Evolutionary conservation across 2,329 filamentous ascomycete species (phyloP).

Genomic region (Sphaceloma murrayae): DNA sequence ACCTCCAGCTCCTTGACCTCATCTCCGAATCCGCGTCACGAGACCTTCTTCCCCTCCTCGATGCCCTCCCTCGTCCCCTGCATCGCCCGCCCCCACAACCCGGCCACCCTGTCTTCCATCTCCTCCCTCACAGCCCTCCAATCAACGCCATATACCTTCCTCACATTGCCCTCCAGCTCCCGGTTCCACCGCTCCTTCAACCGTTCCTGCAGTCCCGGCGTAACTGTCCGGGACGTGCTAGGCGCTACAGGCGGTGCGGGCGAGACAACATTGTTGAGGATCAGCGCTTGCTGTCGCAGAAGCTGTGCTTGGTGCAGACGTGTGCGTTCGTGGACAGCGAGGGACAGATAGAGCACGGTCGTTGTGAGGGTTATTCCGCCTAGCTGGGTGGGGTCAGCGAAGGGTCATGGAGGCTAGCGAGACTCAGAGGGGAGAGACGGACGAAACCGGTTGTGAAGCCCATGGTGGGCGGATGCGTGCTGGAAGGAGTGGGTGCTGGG

Average conservation of each 20-base stretch:
- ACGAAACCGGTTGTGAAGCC: conserved; percentile 46
- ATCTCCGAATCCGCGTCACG: background rate
- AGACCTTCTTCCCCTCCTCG: background rate
- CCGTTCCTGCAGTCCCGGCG: conserved; percentile 36
- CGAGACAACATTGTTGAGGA: conserved; percentile 37
- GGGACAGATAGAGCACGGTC: conserved; percentile 33
- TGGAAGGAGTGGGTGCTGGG: background rate
- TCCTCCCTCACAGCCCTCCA: conserved; percentile 35
- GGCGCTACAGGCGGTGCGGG: conserved; percentile 34
- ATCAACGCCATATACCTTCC: conserved; percentile 36
- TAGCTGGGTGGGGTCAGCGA: conserved; percentile 29
- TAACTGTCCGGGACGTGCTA: conserved; percentile 31
- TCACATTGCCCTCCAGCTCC: conserved; percentile 36
- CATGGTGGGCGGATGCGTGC: conserved; percentile 28
- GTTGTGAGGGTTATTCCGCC: conserved; percentile 44
- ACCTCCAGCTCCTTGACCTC: too few relatives aligned
- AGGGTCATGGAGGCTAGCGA: background rate
- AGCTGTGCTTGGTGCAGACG: conserved; percentile 37
- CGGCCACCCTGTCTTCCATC: conserved; percentile 32
- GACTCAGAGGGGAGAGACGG: conserved; percentile 19
- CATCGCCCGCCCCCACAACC: conserved; percentile 9
- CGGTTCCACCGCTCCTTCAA: conserved; percentile 44
- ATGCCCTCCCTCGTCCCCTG: conserved; percentile 14
- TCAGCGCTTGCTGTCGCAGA: conserved; percentile 37
- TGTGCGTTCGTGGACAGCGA: conserved; percentile 38